Evolutionary conservation across 2,329 filamentous ascomycete genomes (phyloP).

Genomic region (Davidsoniella neocaledoniae): DNA sequence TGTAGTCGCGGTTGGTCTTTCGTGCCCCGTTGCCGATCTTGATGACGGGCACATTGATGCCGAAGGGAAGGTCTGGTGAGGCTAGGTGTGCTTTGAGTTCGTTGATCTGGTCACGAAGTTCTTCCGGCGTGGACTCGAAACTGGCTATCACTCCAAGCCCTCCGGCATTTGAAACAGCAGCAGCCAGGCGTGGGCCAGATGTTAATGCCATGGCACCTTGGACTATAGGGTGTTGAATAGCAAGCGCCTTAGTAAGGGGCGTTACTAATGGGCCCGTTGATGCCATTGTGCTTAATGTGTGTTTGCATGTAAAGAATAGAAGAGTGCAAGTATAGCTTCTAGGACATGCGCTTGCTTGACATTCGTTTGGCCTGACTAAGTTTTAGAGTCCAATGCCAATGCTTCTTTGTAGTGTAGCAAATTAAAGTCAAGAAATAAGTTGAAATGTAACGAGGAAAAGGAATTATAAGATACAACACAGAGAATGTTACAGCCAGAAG

Average conservation of each 20-base stretch:
- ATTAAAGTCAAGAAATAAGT: too few species aligned
- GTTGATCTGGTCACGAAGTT: slow-evolving; percentile 64
- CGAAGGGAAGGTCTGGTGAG: slow-evolving; percentile 60
- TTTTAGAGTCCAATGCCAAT: too few species aligned
- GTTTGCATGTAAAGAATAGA: not conserved
- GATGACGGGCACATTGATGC: slow-evolving; percentile 78
- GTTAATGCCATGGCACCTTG: slow-evolving; percentile 89
- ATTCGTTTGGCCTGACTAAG: too few species aligned
- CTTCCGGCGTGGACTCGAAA: slow-evolving; percentile 53
- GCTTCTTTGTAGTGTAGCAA: too few species aligned
- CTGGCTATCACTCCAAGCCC: slow-evolving; percentile 64
- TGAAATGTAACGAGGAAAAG: too few species aligned
- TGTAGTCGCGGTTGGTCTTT: slow-evolving; percentile 93
- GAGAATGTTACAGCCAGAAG: too few species aligned
- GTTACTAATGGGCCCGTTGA: slow-evolving; percentile 45
- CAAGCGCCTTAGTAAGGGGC: slow-evolving; percentile 60
- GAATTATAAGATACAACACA: too few species aligned
- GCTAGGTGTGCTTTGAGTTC: slow-evolving; percentile 65
- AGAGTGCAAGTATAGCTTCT: not conserved
- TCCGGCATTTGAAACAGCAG: slow-evolving; percentile 76
- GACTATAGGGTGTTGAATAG: slow-evolving; percentile 75
- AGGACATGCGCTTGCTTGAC: too few species aligned
- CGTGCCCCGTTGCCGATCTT: slow-evolving; percentile 72
- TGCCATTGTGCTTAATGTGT: not conserved
- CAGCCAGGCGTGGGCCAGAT: slow-evolving; percentile 60